A percentile compares a stretch with the other conserved stretches of the same genome.
These are phyloP conservation scores for Coemansia sp. DNA, from an alignment of 192 early-diverging fungal species.

Conservation along the genomic window DNA sequence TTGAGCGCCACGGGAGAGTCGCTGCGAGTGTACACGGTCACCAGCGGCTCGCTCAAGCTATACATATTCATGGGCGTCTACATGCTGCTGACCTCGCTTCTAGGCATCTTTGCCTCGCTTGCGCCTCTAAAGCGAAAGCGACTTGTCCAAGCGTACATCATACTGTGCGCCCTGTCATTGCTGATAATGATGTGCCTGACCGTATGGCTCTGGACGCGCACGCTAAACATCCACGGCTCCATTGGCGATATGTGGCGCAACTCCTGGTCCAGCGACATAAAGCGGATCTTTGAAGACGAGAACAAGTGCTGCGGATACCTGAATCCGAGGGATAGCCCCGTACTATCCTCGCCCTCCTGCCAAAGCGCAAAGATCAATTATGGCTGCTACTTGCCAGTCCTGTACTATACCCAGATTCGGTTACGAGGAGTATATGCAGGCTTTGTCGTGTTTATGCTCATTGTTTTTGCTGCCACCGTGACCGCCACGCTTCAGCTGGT, in stretches of 20 bases:
- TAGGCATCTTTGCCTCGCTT: constrained; percentile 31
- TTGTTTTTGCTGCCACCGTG: constrained; percentile 25
- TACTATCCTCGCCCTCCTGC: constrained; percentile 25
- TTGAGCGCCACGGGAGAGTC: constrained; percentile 21
- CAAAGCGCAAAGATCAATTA: constrained; percentile 8
- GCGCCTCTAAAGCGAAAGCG: constrained; percentile 31
- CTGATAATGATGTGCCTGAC: constrained; percentile 25
- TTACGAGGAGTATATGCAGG: constrained; percentile 44
- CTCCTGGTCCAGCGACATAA: constrained; percentile 33
- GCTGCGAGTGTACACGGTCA: constrained; percentile 22
- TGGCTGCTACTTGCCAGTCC: constrained; percentile 39
- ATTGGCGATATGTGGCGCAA: constrained; percentile 30
- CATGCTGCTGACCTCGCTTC: constrained; percentile 10
- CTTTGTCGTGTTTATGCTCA: constrained; percentile 26
- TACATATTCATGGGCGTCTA: constrained; percentile 39
- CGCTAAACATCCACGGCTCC: constrained; percentile 31
- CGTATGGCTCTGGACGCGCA: constrained; percentile 43
- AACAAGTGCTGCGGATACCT: constrained; percentile 39
- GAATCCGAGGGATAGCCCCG: constrained; percentile 29
- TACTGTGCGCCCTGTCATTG: constrained; percentile 10
- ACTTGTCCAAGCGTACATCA: constrained; percentile 23
- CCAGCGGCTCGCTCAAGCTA: constrained; percentile 14
- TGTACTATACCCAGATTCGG: constrained; percentile 31
- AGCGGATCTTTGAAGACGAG: constrained; percentile 31
- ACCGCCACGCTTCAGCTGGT: constrained; percentile 25